phyloP scores from a whole-genome alignment of 805 yeast genomes.

The Candida pseudoglaebosa region DNA sequence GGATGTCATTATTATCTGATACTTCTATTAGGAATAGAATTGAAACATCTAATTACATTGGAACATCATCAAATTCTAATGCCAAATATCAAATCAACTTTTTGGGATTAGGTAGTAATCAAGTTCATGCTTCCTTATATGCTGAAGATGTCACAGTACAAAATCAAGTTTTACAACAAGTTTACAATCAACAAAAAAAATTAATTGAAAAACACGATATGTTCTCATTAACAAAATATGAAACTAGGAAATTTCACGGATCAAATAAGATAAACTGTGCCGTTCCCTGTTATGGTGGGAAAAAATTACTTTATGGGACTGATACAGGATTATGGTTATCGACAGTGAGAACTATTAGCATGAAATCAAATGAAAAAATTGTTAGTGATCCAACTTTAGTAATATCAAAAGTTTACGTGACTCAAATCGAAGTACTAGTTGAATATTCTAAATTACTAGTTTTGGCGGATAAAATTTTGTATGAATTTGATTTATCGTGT shows the following conservation, averaged over 20 bases:
- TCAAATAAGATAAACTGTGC: slow-evolving; percentile 82
- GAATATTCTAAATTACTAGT: slow-evolving; percentile 83
- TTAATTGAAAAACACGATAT: slow-evolving; percentile 72
- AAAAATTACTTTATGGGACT: slow-evolving; percentile 85
- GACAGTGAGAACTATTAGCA: slow-evolving; percentile 55
- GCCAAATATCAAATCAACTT: slow-evolving; percentile 48
- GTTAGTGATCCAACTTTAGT: slow-evolving; percentile 74
- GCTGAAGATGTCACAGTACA: slow-evolving; percentile 60
- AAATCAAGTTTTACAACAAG: slow-evolving; percentile 73
- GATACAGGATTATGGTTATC: slow-evolving; percentile 86
- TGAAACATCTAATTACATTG: slow-evolving; percentile 21
- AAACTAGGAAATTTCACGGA: slow-evolving; percentile 70
- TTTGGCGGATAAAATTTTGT: slow-evolving; percentile 75
- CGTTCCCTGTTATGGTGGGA: slow-evolving; percentile 91
- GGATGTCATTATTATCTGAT: slow-evolving; percentile 37
- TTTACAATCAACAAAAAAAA: slow-evolving; percentile 73
- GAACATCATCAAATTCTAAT: slow-evolving; percentile 19
- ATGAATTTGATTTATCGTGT: slow-evolving; percentile 64
- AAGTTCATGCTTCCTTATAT: slow-evolving; percentile 50
- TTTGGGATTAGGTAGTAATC: slow-evolving; percentile 50
- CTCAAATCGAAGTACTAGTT: slow-evolving; percentile 87
- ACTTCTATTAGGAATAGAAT: slow-evolving; percentile 25
- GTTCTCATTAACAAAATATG: slow-evolving; percentile 71
- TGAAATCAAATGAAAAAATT: slow-evolving; percentile 45
- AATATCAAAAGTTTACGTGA: slow-evolving; percentile 68